Evolutionary conservation across 495 filamentous ascomycete species (phyloP), one percentile per base, ranked within the genome.

Genomic region (Trypethelium eluteriae): DNA sequence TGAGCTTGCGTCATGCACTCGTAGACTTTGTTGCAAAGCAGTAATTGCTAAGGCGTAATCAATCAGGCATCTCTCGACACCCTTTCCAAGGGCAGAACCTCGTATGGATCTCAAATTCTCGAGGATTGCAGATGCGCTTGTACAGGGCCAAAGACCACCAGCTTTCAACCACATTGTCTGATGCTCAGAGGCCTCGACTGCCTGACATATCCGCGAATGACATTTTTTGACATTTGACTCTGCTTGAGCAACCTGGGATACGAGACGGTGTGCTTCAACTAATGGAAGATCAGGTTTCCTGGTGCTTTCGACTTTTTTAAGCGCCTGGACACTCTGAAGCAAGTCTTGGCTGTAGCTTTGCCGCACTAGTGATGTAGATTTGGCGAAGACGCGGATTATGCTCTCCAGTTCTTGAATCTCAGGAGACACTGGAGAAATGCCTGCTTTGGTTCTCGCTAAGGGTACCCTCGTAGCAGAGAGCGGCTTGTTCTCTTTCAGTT

Each of bases 111-210:
- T 77, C 1, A 89, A 70, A 14, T 80, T 77, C 62, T 82, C 77
- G 38, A 90, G 77, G 3, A 89, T 47, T 0, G 79, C 76, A 0
- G 81, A 64, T 0, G 81, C 76, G 0, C 82, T 84, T 3, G 80
- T 71, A 25, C 73, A 74, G 16, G 87, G 86, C 81, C 84, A 85
- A 1, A 89, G 68, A 5, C 71, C 72, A 16, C 79, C 82, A 14
- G 70, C 47, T 35, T 74, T 47, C 9, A 88, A 74, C 85, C 85
- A 88, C 34, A 34, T 5, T 34, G 67, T 70, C 12, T 77, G 75
- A 38, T 44, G 3, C 59, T 82, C 76, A 4, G 72, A 68, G 2
- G 39, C 7, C 12, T 70, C 68, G 41, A 81, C 70, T 38, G 71
- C 66, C 38, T 62, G 36, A 12, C 57, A 70, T 47, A 82, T 73